Evolutionary conservation across 441 rosid species (phyloP).

Genomic region (Capsella rubella): DNA sequence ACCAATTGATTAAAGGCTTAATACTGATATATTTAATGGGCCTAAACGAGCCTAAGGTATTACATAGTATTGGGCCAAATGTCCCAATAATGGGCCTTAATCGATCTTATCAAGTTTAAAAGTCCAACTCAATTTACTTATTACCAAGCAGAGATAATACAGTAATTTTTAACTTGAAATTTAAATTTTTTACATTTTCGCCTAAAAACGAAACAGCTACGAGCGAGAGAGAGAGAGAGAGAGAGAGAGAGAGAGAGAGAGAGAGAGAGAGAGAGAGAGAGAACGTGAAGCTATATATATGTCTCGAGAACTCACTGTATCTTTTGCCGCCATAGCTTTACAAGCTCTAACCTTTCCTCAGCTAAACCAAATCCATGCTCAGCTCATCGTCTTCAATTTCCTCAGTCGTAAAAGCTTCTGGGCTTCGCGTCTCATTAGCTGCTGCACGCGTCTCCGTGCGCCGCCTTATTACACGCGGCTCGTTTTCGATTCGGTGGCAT

Average conservation of each 20-base stretch:
- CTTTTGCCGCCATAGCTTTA: slow-evolving; percentile 31
- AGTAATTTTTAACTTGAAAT: not conserved
- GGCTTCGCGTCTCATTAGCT: slow-evolving; percentile 40
- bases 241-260: slow-evolving; percentile 24
- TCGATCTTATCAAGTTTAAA: not conserved
- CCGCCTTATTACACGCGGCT: slow-evolving; percentile 38
- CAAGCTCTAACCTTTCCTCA: slow-evolving; percentile 30
- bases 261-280: slow-evolving; percentile 13
- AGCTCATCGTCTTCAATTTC: slow-evolving; percentile 44
- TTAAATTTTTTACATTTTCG: not conserved
- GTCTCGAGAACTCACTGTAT: slow-evolving; percentile 31
- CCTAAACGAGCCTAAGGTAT: too few species aligned
- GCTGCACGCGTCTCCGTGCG: slow-evolving; percentile 46
- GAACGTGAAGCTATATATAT: slow-evolving; percentile 26
- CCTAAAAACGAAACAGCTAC: not conserved
- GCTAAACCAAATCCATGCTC: slow-evolving; percentile 47
- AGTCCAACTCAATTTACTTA: not conserved
- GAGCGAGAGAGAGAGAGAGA: too few species aligned
- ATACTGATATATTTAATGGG: too few species aligned
- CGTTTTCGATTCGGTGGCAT: slow-evolving; percentile 36
- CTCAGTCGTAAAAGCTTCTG: slow-evolving; percentile 47
- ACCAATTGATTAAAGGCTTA: not conserved
- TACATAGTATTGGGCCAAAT: not conserved
- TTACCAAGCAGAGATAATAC: too few species aligned
- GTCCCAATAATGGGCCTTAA: not conserved